These are phyloP conservation scores for Phytophthora melonis DNA, from an alignment of 352 stramenopile species.

Conservation along the genomic window DNA sequence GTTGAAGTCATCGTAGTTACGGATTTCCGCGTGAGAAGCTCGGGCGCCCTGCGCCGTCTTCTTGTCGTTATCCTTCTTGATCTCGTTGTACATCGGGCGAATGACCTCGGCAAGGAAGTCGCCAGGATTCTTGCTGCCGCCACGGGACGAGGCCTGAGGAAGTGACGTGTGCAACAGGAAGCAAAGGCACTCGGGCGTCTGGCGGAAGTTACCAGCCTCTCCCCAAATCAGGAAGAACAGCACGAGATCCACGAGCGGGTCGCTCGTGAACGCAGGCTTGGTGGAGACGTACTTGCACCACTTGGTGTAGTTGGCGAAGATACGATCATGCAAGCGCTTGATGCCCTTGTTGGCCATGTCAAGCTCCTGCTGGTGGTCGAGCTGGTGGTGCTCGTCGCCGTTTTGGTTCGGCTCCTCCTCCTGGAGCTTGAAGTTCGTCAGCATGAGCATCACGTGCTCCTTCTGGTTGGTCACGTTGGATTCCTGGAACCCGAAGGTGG, in stretches of 20 bases:
- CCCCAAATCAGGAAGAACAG: conserved; percentile 91
- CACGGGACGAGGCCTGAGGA: conserved; percentile 67
- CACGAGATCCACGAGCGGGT: conserved; percentile 80
- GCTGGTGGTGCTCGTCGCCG: conserved; percentile 47
- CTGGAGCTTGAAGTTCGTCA: conserved; percentile 88
- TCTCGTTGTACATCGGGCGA: conserved; percentile 80
- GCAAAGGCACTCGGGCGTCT: conserved; percentile 82
- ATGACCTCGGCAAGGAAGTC: conserved; percentile 81
- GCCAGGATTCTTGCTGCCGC: conserved; percentile 67
- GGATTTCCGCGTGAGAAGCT: conserved; percentile 77
- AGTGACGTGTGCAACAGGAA: conserved; percentile 86
- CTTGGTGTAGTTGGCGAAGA: conserved; percentile 91
- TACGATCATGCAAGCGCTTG: conserved; percentile 74
- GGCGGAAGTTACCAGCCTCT: conserved; percentile 87
- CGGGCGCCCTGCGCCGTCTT: conserved; percentile 84
- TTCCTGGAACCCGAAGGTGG: conserved; percentile 97
- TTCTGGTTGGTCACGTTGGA: conserved; percentile 81
- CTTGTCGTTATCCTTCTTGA: conserved; percentile 91
- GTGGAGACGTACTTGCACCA: conserved; percentile 90
- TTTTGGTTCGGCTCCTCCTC: conserved; percentile 51
- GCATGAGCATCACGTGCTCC: conserved; percentile 80
- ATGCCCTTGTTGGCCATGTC: conserved; percentile 82
- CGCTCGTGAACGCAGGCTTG: conserved; percentile 80
- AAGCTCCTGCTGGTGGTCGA: conserved; percentile 74
- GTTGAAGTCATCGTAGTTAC: conserved; percentile 92